phyloP scores from a whole-genome alignment of 176 grass and related monocot species.

The Oryza meyeriana region DNA sequence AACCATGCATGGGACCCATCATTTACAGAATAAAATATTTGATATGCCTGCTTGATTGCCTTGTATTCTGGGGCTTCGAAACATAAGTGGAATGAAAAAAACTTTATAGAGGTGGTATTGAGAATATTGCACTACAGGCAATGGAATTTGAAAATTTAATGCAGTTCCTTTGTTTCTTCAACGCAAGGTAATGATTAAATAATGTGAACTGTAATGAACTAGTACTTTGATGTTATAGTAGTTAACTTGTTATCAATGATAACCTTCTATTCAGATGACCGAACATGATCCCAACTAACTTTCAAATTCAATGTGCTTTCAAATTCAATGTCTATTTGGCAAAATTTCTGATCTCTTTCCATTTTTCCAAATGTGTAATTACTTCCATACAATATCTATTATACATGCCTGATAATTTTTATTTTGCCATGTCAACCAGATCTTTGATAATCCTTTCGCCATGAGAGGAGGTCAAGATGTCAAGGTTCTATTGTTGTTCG shows the following conservation, averaged over 20 bases:
- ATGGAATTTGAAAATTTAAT: neutral
- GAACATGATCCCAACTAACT: slow-evolving; percentile 6
- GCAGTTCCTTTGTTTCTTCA: slow-evolving; percentile 11
- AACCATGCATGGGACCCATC: slow-evolving; percentile 3
- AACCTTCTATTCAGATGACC: neutral
- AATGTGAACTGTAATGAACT: neutral
- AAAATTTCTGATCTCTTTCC: neutral
- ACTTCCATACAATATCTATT: neutral
- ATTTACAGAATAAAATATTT: neutral
- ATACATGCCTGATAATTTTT: slow-evolving; percentile 22
- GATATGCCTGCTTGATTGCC: slow-evolving; percentile 5
- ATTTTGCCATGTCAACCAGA: slow-evolving; percentile 54
- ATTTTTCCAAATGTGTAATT: neutral
- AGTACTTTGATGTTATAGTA: slow-evolving; percentile 10
- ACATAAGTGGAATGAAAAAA: neutral
- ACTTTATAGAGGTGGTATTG: neutral
- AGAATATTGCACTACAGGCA: slow-evolving; percentile 14
- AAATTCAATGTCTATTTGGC: slow-evolving; percentile 3
- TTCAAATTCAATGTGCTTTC: neutral
- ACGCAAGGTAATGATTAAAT: slow-evolving; percentile 6
- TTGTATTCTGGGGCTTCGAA: neutral
- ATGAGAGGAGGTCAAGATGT: slow-evolving; percentile 83
- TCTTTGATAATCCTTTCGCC: slow-evolving; percentile 59
- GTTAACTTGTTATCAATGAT: neutral
- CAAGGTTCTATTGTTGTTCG: slow-evolving; percentile 54